A percentile compares a stretch with the other conserved stretches of the same genome.
These are phyloP conservation scores for Phytopythium helicoides DNA, from an alignment of 352 stramenopile genomes.

Conservation along the genomic window DNA sequence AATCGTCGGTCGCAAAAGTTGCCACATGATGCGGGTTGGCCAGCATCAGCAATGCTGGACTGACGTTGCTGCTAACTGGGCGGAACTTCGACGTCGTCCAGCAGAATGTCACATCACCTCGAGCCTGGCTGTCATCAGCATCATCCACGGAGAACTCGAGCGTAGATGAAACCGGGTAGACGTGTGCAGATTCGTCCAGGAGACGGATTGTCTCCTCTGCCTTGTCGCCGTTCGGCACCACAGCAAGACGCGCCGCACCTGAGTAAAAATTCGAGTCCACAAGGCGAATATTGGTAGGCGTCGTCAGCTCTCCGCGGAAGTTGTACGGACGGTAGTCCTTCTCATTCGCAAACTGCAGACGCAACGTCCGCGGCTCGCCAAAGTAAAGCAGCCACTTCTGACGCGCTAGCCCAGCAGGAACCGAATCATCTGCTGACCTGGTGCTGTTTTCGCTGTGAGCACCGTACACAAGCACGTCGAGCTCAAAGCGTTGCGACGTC, in stretches of 20 bases:
- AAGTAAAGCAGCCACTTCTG: constrained; percentile 83
- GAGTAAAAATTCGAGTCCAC: constrained; percentile 68
- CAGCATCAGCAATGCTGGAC: constrained; percentile 58
- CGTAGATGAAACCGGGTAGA: constrained; percentile 48
- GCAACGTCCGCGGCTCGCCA: constrained; percentile 53
- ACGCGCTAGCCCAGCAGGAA: constrained; percentile 1
- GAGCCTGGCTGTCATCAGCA: constrained; percentile 2
- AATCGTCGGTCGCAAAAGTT: constrained; percentile 5
- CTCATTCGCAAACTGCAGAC: constrained; percentile 63
- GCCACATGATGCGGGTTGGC: constrained; percentile 70
- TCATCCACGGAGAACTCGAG: constrained; percentile 38
- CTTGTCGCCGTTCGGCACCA: constrained; percentile 38
- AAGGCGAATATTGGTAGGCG: constrained; percentile 65
- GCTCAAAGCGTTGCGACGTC: constrained; percentile 59
- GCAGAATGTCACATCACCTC: constrained; percentile 45
- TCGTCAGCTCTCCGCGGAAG: constrained; percentile 58
- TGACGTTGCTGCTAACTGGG: constrained; percentile 13
- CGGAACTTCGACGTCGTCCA: constrained; percentile 58
- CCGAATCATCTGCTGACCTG: constrained; percentile 4
- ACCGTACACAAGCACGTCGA: constrained; percentile 70
- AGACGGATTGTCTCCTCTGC: constrained; percentile 13
- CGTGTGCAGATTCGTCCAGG: constrained; percentile 48
- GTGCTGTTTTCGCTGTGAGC: constrained; percentile 18
- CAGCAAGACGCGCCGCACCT: constrained; percentile 48
- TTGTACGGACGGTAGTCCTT: constrained; percentile 71